Percentiles rank a stretch among this genome's conserved stretches.
Evolutionary conservation across 768 basidiomycete species (phyloP).

Genomic region (Leccinum boreale): DNA sequence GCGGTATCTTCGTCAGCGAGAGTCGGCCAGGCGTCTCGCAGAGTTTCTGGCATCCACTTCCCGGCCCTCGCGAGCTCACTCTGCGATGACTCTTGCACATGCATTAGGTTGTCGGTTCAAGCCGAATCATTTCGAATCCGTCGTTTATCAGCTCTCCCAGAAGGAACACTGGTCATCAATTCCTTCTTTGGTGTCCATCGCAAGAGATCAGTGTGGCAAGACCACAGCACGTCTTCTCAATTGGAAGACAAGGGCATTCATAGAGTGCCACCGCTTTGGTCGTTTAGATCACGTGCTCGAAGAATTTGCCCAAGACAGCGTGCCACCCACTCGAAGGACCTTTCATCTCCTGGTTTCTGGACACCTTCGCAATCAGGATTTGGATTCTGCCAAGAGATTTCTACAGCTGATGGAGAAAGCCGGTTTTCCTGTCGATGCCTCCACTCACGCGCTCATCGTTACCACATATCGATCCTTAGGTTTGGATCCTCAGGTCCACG

Average conservation of each 20-base stretch:
- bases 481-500: constrained; percentile 50
- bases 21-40: constrained; percentile 33
- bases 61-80: constrained; percentile 41
- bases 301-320: constrained; percentile 45
- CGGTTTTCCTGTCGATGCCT: constrained; percentile 50
- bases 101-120: constrained; percentile 47
- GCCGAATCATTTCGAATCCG: constrained; percentile 55
- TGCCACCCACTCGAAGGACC: constrained; percentile 57
- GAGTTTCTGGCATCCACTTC: constrained; percentile 30
- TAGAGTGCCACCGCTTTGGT: constrained; percentile 51
- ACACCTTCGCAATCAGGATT: constrained; percentile 65
- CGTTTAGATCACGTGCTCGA: constrained; percentile 44
- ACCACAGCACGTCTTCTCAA: constrained; percentile 60
- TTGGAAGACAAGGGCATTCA: constrained; percentile 62
- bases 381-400: constrained; percentile 50
- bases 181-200: constrained; percentile 46
- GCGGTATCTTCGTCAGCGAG: constrained; percentile 31
- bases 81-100: constrained; percentile 47
- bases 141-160: constrained; percentile 48
- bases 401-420: constrained; percentile 56
- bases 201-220: constrained; percentile 44
- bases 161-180: constrained; percentile 50
- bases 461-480: constrained; percentile 60
- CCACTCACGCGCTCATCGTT: constrained; percentile 59
- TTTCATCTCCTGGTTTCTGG: constrained; percentile 68